phyloP scores from a whole-genome alignment of 495 filamentous ascomycete genomes.

The Xylaria sp. region DNA sequence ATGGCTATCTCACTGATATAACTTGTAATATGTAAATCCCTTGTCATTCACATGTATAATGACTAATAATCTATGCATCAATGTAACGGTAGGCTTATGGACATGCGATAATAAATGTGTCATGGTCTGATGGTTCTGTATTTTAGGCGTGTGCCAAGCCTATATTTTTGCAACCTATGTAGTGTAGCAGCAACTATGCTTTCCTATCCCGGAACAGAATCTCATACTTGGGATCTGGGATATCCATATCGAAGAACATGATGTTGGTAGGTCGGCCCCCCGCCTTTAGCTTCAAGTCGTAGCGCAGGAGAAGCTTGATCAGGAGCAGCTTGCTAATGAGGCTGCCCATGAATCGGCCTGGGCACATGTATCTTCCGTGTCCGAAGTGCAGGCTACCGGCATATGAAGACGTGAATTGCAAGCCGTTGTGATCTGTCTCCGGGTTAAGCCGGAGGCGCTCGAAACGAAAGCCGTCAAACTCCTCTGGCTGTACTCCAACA shows the following conservation, averaged over 20 bases:
- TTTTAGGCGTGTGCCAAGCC: too few species aligned
- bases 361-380: not conserved
- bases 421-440: not conserved
- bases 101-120: too few species aligned
- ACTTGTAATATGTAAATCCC: too few species aligned
- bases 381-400: not conserved
- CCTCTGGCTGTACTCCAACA: not conserved
- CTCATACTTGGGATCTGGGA: not conserved
- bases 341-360: not conserved
- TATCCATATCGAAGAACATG: not conserved
- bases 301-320: not conserved
- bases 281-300: not conserved
- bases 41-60: too few species aligned
- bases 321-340: not conserved
- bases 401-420: not conserved
- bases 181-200: too few species aligned
- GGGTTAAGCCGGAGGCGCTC: not conserved
- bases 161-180: too few species aligned
- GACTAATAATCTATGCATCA: too few species aligned
- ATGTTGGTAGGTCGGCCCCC: not conserved
- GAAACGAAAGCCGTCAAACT: constrained; percentile 7
- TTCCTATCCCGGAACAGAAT: not conserved
- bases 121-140: too few species aligned
- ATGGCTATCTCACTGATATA: too few species aligned
- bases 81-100: too few species aligned